phyloP scores from a whole-genome alignment of 2,329 filamentous ascomycete genomes.

The Pyrenochaeta sp. region DNA sequence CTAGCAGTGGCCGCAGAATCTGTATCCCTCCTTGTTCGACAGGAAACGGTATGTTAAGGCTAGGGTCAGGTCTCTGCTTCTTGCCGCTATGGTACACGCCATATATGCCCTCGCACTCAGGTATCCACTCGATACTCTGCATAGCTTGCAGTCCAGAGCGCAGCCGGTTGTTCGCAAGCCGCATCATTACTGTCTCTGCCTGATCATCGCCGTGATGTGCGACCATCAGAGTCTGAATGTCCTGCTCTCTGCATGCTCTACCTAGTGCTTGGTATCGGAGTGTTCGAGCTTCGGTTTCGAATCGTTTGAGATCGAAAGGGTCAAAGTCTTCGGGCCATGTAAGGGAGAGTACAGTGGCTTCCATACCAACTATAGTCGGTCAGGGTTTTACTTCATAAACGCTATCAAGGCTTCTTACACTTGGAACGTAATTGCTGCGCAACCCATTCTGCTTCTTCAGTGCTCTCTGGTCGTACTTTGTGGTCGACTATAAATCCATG shows the following conservation, averaged over 20 bases:
- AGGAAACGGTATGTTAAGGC: slow-evolving; percentile 35
- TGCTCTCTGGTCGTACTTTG: slow-evolving; percentile 63
- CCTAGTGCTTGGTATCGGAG: slow-evolving; percentile 79
- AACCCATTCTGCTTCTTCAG: slow-evolving; percentile 63
- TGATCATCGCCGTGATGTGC: slow-evolving; percentile 93
- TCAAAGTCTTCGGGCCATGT: slow-evolving; percentile 49
- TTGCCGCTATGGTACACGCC: slow-evolving; percentile 64
- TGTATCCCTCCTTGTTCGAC: slow-evolving; percentile 72
- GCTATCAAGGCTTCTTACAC: slow-evolving; percentile 44
- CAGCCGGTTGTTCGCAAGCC: slow-evolving; percentile 72
- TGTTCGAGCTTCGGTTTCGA: slow-evolving; percentile 80
- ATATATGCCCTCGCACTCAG: slow-evolving; percentile 81
- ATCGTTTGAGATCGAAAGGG: slow-evolving; percentile 63
- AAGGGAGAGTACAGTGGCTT: slow-evolving; percentile 45
- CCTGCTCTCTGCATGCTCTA: slow-evolving; percentile 60
- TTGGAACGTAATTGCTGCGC: slow-evolving; percentile 54
- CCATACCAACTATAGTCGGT: slow-evolving; percentile 36
- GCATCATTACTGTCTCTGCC: slow-evolving; percentile 86
- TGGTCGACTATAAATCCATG: slow-evolving; percentile 71
- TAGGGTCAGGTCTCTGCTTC: slow-evolving; percentile 12
- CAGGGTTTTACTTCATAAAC: slow-evolving; percentile 4
- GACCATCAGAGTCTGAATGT: slow-evolving; percentile 71
- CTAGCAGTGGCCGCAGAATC: slow-evolving; percentile 74
- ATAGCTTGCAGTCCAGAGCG: slow-evolving; percentile 80
- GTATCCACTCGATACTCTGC: slow-evolving; percentile 71